Base-by-base conservation (phyloP, 176 grass and related monocot genomes). In the Panicum miliaceum region DNA sequence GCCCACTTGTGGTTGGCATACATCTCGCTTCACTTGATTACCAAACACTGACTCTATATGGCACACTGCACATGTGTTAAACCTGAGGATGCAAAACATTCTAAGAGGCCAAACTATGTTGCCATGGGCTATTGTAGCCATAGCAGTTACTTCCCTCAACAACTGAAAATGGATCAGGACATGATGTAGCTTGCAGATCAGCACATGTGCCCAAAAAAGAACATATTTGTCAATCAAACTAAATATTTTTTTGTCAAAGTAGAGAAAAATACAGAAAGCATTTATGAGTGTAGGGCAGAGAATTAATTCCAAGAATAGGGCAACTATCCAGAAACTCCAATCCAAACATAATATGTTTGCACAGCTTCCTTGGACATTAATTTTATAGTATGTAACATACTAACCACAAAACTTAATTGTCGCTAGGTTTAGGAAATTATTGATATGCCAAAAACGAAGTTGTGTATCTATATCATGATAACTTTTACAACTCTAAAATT, bases 271-370 rank as follows among this genome's bases (percentile, higher is more conserved):
- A 32, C 4, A 47, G 29, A 75, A 74, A 81, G 20, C 19, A 46
- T 47, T 45, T 42, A 22, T 34, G 61, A 47, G 58, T 35, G 46
- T 12, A 36, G 19, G 26, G 58, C 66, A 56, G 48, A 67, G 38
- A 86, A 60, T 18, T 19, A 81, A 13, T 77, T 61, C 69, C 63
- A 82, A 53, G 40, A 61, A 82, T 68, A 87, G n/a, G 62, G 1
- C 29, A 76, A 68, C 13, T 27, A 47, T 47, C 45, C 60, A 0
- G 2, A 35, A 15, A 59, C 52, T 77, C 50, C 15, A 71, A 14
- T 32, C 60, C 4, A 35, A 43, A 43, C 56, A 32, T 64, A 50
- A 50, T 63, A 78, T 19, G n/a, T 63, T 64, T 71, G 1, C 8
- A 83, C 42, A 2, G 42, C 7, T 42, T 62, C 47, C 8, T 71